Conservation (phyloP, 805 yeast species). For the Teunomyces atbi region DNA sequence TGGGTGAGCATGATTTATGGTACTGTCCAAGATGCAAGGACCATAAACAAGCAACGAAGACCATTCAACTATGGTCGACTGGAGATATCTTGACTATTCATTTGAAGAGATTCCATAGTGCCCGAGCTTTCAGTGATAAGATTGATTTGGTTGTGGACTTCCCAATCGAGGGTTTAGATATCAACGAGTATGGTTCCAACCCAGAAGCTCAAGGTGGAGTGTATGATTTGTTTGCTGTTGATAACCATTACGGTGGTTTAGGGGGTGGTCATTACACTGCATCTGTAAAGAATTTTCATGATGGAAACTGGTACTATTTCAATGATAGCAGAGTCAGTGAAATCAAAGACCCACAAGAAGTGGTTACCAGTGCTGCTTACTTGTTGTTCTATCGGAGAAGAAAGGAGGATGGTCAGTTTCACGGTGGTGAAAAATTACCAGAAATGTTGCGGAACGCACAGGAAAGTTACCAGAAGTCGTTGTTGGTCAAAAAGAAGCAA, state of each 20-base stretch:
- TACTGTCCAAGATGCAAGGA: constrained; percentile 88
- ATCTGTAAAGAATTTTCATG: constrained; percentile 74
- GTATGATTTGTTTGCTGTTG: constrained; percentile 89
- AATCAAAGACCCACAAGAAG: constrained; percentile 53
- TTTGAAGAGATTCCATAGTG: constrained; percentile 84
- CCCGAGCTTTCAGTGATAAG: constrained; percentile 83
- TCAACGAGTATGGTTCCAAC: constrained; percentile 52
- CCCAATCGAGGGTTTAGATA: constrained; percentile 80
- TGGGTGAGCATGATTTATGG: constrained; percentile 91
- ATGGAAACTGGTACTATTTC: constrained; percentile 81
- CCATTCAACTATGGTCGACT: constrained; percentile 87
- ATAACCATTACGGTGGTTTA: constrained; percentile 92
- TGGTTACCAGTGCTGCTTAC: constrained; percentile 80
- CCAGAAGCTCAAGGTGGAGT: constrained; percentile 34
- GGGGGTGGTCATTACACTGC: constrained; percentile 99
- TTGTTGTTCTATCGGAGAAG: constrained; percentile 75
- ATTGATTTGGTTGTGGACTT: constrained; percentile 82
- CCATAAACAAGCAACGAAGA: constrained; percentile 86
- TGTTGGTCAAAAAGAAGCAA: constrained; percentile 11
- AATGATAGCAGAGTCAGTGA: constrained; percentile 78
- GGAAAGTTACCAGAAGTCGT: constrained; percentile 14
- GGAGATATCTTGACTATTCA: constrained; percentile 91
- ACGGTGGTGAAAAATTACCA: constrained; percentile 50
- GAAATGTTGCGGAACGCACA: constrained; percentile 44
- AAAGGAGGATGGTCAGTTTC: constrained; percentile 20